These are phyloP conservation scores for Alternaria ventricosa DNA, from an alignment of 2,329 filamentous ascomycete genomes.

Conservation along the genomic window DNA sequence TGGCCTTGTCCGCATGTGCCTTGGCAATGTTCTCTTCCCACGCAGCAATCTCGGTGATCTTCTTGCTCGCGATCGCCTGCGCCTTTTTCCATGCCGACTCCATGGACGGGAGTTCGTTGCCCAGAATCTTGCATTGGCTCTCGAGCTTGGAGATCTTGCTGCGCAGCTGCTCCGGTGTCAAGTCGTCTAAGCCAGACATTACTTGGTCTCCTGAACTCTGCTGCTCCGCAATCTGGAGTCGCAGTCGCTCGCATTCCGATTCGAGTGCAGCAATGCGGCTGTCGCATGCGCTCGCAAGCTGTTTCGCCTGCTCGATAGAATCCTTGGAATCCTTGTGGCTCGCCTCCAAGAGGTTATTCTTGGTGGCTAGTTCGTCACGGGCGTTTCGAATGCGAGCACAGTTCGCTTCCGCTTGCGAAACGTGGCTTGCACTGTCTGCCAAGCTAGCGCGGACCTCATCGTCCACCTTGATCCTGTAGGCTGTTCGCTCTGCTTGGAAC, in stretches of 20 bases:
- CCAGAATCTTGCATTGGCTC: constrained; percentile 81
- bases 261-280: constrained; percentile 83
- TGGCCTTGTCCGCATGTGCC: constrained; percentile 86
- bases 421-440: constrained; percentile 79
- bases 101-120: constrained; percentile 86
- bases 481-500: constrained; percentile 81
- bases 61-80: constrained; percentile 82
- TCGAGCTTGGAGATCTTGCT: constrained; percentile 76
- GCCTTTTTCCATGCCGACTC: constrained; percentile 91
- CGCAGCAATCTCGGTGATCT: constrained; percentile 76
- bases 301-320: constrained; percentile 76
- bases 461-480: constrained; percentile 81
- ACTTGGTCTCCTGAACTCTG: constrained; percentile 26
- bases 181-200: constrained; percentile 59
- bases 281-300: constrained; percentile 79
- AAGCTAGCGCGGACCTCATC: constrained; percentile 76
- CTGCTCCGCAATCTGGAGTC: constrained; percentile 60
- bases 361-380: constrained; percentile 84
- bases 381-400: constrained; percentile 82
- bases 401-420: constrained; percentile 82
- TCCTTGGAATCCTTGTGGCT: constrained; percentile 77
- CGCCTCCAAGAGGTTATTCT: constrained; percentile 79
- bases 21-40: constrained; percentile 80
- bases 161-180: constrained; percentile 75
- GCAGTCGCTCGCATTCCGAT: constrained; percentile 77